Evolutionary conservation across 768 basidiomycete genomes (phyloP).

Genomic region (Paxillus rubicundulus): DNA sequence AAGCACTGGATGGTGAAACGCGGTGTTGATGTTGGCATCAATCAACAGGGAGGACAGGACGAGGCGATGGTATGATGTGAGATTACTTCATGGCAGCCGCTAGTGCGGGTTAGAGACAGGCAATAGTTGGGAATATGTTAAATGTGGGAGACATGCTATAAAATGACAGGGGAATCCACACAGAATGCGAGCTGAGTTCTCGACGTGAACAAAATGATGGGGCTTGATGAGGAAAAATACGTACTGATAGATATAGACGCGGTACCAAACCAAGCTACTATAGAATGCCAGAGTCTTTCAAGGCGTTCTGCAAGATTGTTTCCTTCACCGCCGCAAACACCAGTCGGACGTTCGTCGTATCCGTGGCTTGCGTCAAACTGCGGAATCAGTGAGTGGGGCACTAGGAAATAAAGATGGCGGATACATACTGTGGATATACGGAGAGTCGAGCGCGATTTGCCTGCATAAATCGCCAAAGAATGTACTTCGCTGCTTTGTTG

Average conservation of each 20-base stretch:
- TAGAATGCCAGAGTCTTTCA: constrained; percentile 84
- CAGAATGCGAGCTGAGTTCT: constrained; percentile 25
- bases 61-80: not conserved
- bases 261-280: constrained; percentile 22
- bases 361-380: constrained; percentile 85
- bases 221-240: not conserved
- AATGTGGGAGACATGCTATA: constrained; percentile 23
- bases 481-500: constrained; percentile 93
- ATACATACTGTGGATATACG: constrained; percentile 84
- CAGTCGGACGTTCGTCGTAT: constrained; percentile 77
- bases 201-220: not conserved
- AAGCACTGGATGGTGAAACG: not conserved
- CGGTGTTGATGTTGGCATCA: not conserved
- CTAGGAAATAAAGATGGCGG: not conserved
- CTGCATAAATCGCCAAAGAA: constrained; percentile 94
- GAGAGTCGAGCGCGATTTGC: constrained; percentile 80
- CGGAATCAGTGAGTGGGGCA: not conserved
- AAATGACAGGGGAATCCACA: constrained; percentile 29
- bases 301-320: constrained; percentile 87
- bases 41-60: not conserved
- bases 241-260: constrained; percentile 29
- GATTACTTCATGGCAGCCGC: not conserved
- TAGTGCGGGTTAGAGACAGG: not conserved
- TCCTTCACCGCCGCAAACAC: constrained; percentile 90
- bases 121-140: constrained; percentile 31